phyloP scores from a whole-genome alignment of 352 stramenopile genomes.

The Pythium biforme region DNA sequence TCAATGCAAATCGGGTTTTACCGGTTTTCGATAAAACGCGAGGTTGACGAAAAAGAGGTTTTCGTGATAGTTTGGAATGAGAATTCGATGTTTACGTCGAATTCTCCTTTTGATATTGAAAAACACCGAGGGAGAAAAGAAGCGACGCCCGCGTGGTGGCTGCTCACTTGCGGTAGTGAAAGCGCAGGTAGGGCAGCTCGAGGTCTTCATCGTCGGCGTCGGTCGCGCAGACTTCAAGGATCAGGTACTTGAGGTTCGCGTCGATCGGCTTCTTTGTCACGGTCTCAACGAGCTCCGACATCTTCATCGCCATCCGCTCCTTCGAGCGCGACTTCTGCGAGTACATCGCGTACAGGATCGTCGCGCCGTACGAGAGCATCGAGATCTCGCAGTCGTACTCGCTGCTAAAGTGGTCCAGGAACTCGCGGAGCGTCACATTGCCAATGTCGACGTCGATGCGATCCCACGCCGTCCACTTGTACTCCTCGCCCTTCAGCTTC shows the following conservation, averaged over 20 bases:
- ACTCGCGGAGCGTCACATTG: constrained; percentile 96
- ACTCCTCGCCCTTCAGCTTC: constrained; percentile 94
- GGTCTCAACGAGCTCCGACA: constrained; percentile 93
- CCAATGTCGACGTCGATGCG: constrained; percentile 93
- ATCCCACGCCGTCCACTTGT: constrained; percentile 98
- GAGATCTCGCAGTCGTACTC: constrained; percentile 97
- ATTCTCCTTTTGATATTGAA: constrained; percentile 1
- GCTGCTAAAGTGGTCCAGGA: constrained; percentile 94
- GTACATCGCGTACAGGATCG: constrained; percentile 90
- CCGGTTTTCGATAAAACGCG: neutral
- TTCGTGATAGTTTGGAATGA: constrained; percentile 5
- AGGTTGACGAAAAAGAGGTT: neutral
- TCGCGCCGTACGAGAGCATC: constrained; percentile 97
- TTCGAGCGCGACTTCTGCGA: constrained; percentile 85
- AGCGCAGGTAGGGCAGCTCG: constrained; percentile 95
- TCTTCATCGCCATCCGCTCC: constrained; percentile 96
- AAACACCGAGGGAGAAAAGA: neutral
- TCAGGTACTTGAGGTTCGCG: constrained; percentile 94
- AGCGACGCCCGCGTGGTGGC: neutral
- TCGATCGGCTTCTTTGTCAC: constrained; percentile 97
- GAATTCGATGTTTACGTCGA: neutral
- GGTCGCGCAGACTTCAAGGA: constrained; percentile 96
- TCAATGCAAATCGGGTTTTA: neutral
- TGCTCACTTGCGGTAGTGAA: constrained; percentile 61
- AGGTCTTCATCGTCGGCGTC: constrained; percentile 95